phyloP scores from a whole-genome alignment of 1,284 basidiomycete genomes.

The Apiotrichum akiyoshidainum region DNA sequence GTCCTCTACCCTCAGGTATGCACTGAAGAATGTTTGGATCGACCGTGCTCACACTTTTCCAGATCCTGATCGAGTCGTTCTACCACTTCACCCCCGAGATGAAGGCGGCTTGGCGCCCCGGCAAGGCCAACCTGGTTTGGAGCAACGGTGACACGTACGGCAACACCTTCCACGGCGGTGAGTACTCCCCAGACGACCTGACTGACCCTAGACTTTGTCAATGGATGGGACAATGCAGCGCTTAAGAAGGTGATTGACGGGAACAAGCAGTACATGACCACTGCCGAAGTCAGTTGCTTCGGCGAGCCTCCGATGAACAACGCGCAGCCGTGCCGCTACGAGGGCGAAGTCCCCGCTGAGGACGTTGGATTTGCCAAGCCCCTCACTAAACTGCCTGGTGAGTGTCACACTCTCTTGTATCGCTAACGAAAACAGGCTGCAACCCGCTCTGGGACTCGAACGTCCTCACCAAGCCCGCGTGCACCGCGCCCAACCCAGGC shows the following conservation, averaged over 20 bases:
- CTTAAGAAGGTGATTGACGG: constrained; percentile 44
- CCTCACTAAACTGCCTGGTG: constrained; percentile 25
- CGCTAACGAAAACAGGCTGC: constrained; percentile 17
- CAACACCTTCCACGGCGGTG: constrained; percentile 44
- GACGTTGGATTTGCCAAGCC: constrained; percentile 12
- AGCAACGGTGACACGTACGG: constrained; percentile 50
- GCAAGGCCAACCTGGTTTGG: constrained; percentile 8
- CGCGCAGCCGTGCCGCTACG: not conserved
- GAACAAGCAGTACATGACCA: constrained; percentile 25
- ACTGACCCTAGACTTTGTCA: constrained; percentile 14
- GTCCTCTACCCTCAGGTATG: constrained; percentile 37
- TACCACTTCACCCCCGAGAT: constrained; percentile 4
- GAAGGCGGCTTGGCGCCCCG: constrained; percentile 5
- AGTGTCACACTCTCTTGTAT: no score
- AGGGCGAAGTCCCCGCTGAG: constrained; percentile 16
- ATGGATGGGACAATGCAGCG: constrained; percentile 47
- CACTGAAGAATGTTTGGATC: not conserved
- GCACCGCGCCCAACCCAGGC: not conserved
- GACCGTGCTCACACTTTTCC: not conserved
- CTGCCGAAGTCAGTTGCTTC: not conserved
- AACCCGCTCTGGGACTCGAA: constrained; percentile 32
- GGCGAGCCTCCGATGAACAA: not conserved
- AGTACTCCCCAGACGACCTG: constrained; percentile 1
- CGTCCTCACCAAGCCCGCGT: not conserved
- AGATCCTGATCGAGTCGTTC: constrained; percentile 8